phyloP scores from a whole-genome alignment of 169 alveolate species.

The Cryptosporidium sp. region DNA sequence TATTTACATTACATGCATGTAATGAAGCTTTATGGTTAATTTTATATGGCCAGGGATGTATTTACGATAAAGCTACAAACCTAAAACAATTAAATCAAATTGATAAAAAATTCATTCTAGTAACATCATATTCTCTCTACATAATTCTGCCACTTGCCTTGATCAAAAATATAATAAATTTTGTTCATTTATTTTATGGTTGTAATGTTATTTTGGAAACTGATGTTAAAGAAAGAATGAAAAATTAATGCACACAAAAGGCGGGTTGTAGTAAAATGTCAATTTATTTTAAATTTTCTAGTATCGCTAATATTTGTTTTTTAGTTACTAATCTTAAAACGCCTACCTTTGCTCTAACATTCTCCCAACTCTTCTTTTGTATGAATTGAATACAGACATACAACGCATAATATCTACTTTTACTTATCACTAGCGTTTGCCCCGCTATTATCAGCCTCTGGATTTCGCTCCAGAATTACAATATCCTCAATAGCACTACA shows the following conservation, averaged over 20 bases:
- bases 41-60: conserved; percentile 8
- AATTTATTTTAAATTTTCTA: no score
- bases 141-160: conserved; percentile 11
- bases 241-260: conserved; percentile 8
- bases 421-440: background rate
- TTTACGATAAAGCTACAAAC: background rate
- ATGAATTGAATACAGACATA: background rate
- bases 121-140: background rate
- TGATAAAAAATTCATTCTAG: background rate
- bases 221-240: conserved; percentile 23
- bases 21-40: conserved; percentile 54
- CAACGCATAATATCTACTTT: background rate
- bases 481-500: conserved; percentile 87
- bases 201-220: conserved; percentile 23
- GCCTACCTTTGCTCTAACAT: background rate
- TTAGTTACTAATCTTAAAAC: background rate
- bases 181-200: conserved; percentile 46
- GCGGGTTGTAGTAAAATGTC: background rate
- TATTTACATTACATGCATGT: conserved; percentile 63
- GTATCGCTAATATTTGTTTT: background rate
- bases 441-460: conserved; percentile 78
- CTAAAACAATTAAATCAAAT: background rate
- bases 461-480: conserved; percentile 87
- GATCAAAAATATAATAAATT: conserved; percentile 36
- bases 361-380: background rate